Evolutionary conservation across 2,329 filamentous ascomycete genomes (phyloP).

Genomic region (Fusarium foetens): DNA sequence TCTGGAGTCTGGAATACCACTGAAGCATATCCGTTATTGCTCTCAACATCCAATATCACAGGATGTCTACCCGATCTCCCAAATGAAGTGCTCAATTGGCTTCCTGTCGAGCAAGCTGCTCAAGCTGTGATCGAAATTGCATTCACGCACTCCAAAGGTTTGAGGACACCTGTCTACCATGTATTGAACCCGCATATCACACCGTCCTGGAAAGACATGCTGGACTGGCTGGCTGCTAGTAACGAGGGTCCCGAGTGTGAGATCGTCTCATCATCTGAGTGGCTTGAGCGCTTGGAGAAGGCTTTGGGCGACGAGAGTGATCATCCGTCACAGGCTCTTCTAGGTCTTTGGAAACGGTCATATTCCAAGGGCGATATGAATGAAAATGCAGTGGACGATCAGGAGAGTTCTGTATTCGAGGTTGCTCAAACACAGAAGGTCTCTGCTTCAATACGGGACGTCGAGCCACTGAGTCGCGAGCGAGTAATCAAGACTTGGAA

Average conservation of each 20-base stretch:
- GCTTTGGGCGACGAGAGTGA: neutral
- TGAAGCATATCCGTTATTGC: conserved; percentile 63
- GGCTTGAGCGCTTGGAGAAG: conserved; percentile 32
- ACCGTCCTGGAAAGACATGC: conserved; percentile 35
- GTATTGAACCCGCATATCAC: conserved; percentile 35
- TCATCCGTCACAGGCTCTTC: conserved; percentile 39
- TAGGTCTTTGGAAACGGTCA: conserved; percentile 38
- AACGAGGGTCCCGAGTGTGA: neutral
- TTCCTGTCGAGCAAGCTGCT: conserved; percentile 59
- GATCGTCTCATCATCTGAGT: conserved; percentile 13
- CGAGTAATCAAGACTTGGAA: conserved; percentile 36
- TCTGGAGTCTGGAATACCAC: conserved; percentile 62
- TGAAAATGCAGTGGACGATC: accelerated
- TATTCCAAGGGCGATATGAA: neutral
- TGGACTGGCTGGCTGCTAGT: conserved; percentile 31
- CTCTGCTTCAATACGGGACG: conserved; percentile 16
- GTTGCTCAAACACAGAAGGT: neutral
- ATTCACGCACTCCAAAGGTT: accelerated
- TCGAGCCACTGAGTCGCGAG: conserved; percentile 26
- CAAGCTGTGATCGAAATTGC: conserved; percentile 52
- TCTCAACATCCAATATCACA: conserved; percentile 57
- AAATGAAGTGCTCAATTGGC: conserved; percentile 56
- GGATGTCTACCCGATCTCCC: conserved; percentile 45
- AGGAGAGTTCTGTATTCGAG: conserved; percentile 1
- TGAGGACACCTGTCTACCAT: conserved; percentile 30